Evolutionary conservation across 768 basidiomycete species (phyloP), one percentile per base, ranked within the genome.

Genomic region (Boletus subcaerulescens): DNA sequence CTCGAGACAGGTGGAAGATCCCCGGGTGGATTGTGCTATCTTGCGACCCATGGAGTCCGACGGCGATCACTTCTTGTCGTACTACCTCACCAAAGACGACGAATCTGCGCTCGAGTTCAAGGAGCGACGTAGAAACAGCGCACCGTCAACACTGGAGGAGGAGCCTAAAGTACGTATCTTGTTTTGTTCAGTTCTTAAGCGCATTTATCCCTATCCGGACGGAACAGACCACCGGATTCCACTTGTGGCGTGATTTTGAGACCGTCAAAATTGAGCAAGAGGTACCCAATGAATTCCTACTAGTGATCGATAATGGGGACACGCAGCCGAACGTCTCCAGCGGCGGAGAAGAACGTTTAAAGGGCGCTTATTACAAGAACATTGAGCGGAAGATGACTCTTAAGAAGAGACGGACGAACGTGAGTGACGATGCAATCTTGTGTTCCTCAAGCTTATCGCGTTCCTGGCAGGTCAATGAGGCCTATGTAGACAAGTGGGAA

Each of bases 331-430:
- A 66, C 31, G 72, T 75, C 36, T 69, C 73, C n/a, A 62, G 74
- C 12, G 65, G 70, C 22, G 68, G 74, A 29, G 71, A 72, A 29
- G 64, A 74, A 46, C 76, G 78, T 61, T 65, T 72, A 26, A 84
- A 82, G 64, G 91, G 87, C n/a, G 91, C 86, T 0, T 93, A 89
- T 65, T 93, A 92, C 73, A 93, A 91, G 72, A 86, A 86, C 65
- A 91, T 93, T 50, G 89, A 91, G 72, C 83, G 91, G 44, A 93
- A 92, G 73, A 92, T 92, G 85, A 77, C 82, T 22, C 75, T 93
- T 40, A 92, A 92, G 72, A 92, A 91, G 76, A 91, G 85, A 69
- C 83, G 91, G 9, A 81, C 81, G 17, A 89, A 89, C 67, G 91
- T 91, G 58, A 69, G 82, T 76, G 17, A 42, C n/a, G 12, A 14